These are phyloP conservation scores for Fusarium humuli DNA, from an alignment of 2,329 filamentous ascomycete species.

Conservation along the genomic window DNA sequence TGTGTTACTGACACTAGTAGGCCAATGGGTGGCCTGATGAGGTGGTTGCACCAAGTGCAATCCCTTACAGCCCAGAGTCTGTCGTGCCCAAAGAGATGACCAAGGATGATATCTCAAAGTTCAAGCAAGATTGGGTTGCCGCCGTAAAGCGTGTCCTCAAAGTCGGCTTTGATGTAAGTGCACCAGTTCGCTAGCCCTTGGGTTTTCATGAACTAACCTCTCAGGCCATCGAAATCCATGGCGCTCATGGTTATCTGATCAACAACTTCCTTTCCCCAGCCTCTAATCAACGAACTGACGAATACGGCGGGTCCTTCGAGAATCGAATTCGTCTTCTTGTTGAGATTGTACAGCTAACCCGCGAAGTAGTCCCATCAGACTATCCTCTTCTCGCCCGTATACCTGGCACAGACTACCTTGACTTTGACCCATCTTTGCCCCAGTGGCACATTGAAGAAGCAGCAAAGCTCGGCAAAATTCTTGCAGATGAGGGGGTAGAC, in stretches of 20 bases:
- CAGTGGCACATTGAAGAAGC: slow-evolving; percentile 74
- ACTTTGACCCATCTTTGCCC: slow-evolving; percentile 65
- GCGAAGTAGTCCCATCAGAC: slow-evolving; percentile 30
- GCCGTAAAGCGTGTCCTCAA: slow-evolving; percentile 38
- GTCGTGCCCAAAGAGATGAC: slow-evolving; percentile 40
- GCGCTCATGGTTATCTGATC: slow-evolving; percentile 65
- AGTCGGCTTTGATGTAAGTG: slow-evolving; percentile 40
- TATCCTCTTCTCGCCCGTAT: slow-evolving; percentile 75
- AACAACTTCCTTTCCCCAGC: slow-evolving; percentile 62
- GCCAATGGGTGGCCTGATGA: slow-evolving; percentile 45
- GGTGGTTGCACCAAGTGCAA: slow-evolving; percentile 38
- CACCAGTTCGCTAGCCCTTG: too few relatives aligned
- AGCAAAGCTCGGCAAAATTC: slow-evolving; percentile 67
- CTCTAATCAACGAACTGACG: slow-evolving; percentile 64
- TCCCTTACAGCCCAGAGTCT: slow-evolving; percentile 40
- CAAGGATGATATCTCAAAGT: slow-evolving; percentile 39
- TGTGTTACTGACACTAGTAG: slow-evolving; percentile 4
- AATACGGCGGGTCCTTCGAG: slow-evolving; percentile 58
- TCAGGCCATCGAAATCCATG: slow-evolving; percentile 50
- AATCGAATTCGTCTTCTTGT: slow-evolving; percentile 61
- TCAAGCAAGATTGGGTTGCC: slow-evolving; percentile 39
- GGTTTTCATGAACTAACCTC: background rate
- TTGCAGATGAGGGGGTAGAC: slow-evolving; percentile 75
- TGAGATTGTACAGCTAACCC: slow-evolving; percentile 55
- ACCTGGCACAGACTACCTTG: slow-evolving; percentile 76